Base-by-base conservation (phyloP, 1,284 basidiomycete species). In the Ustilago loliicola region DNA sequence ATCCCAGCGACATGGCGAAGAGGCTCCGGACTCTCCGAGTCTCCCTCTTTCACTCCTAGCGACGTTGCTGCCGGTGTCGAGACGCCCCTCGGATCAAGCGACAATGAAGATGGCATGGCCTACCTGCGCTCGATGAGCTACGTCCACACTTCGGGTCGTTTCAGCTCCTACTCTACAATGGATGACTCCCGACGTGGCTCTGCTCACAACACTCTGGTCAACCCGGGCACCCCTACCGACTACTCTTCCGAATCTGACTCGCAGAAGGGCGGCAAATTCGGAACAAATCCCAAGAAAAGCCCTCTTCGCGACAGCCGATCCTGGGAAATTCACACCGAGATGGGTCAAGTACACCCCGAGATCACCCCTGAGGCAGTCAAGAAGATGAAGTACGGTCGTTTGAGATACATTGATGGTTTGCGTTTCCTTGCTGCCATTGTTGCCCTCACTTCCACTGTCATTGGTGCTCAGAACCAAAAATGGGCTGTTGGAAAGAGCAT, bases 101-200 rank as follows among this genome's bases (percentile, higher is more conserved):
- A 66, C 51, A 66, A 66, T 52, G 67, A 76, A 32, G 73, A 76
- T 45, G 62, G 62, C 47, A 76, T 76, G 73, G 73, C 73, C 29
- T 76, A 76, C 40, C 48, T 76, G 13, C 73, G 73, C 6, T 76
- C 73, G 36, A 76, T 76, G 73, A 65, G 61, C 61, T 76, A 76
- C 50, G 69, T 76, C 1, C 73, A 68, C 59, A 65, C 64, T 25
- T 67, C 68, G 1, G 73, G 73, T 27, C 67, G 73, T 13, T 71
- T 67, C 61, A 61, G 61, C 56, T 66, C 63, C 10, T 76, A 70
- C 48, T 56, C 65, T 0, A n/a, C 21, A 21, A 21, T 19, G 13
- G 67, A 75, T 42, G 67, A 68, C 23, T 65, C 68, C 10, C 52
- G 57, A 38, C 40, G 69, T 11, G 53, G 51, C 21, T 76, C 73